Evolutionary conservation across 306 rosid genomes (phyloP).

Genomic region (Quercus agrifolia): DNA sequence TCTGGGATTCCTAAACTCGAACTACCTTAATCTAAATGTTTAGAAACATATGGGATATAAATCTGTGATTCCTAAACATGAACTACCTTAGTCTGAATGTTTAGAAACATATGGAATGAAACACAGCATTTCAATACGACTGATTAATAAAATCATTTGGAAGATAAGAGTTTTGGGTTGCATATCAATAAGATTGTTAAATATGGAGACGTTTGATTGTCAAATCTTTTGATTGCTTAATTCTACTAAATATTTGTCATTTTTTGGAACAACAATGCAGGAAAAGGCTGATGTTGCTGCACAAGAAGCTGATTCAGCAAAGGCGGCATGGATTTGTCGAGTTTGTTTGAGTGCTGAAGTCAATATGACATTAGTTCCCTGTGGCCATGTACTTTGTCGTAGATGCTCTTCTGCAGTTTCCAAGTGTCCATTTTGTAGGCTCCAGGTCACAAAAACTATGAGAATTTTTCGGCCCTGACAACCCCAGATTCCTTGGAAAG

Average conservation of each 20-base stretch:
- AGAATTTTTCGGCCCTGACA: constrained; percentile 75
- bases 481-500: constrained; percentile 7
- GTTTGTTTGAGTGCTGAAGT: constrained; percentile 85
- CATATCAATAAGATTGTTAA: neutral
- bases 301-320: constrained; percentile 90
- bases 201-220: neutral
- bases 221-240: neutral
- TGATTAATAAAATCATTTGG: neutral
- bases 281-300: constrained; percentile 73
- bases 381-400: constrained; percentile 96
- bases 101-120: neutral
- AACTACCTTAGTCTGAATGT: neutral
- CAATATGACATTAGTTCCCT: constrained; percentile 75
- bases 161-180: neutral
- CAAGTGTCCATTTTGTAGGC: constrained; percentile 90
- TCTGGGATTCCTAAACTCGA: neutral
- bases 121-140: neutral
- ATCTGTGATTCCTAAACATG: neutral
- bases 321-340: constrained; percentile 93
- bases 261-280: constrained; percentile 37
- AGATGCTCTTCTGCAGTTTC: constrained; percentile 90
- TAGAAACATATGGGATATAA: neutral
- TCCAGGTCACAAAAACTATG: constrained; percentile 70
- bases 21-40: neutral
- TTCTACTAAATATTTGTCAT: constrained; percentile 3